A percentile compares a stretch with the other conserved stretches of the same genome.
Conservation (phyloP, 2,329 filamentous ascomycete species). For the Geosmithia flava region DNA sequence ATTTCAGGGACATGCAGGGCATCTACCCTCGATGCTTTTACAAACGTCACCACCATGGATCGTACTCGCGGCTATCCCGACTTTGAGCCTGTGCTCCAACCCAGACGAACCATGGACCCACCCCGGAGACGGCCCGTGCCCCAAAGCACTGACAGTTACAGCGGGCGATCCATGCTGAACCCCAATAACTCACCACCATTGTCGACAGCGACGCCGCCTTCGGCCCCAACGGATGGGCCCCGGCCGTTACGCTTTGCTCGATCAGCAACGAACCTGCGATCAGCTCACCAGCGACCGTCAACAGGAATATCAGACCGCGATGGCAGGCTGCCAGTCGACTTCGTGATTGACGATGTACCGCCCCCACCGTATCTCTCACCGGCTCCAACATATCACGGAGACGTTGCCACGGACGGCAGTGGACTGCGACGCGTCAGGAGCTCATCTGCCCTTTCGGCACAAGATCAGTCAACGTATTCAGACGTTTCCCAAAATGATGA, state of each 20-base stretch:
- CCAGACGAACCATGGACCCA: background rate
- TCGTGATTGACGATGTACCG: conserved; percentile 5
- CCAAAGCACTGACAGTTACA: background rate
- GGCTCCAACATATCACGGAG: conserved; percentile 2
- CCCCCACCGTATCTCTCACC: conserved; percentile 12
- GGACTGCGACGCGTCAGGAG: conserved; percentile 16
- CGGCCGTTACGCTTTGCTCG: conserved; percentile 3
- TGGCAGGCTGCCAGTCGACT: conserved; percentile 4
- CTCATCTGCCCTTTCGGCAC: conserved; percentile 14
- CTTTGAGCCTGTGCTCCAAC: background rate
- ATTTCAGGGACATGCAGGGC: background rate
- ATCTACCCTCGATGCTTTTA: background rate
- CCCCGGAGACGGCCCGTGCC: background rate
- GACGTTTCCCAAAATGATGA: conserved; percentile 3
- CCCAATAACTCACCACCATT: background rate
- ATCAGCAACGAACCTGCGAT: conserved; percentile 5
- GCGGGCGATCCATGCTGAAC: background rate
- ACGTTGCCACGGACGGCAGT: background rate
- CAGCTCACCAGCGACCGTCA: conserved; percentile 1
- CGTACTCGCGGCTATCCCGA: background rate
- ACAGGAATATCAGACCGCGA: conserved; percentile 2
- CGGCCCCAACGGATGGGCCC: background rate
- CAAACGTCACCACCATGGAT: background rate
- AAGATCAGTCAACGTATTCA: background rate
- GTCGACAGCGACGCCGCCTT: background rate